These are phyloP conservation scores for Candida tallmaniae DNA, from an alignment of 805 yeast genomes.

Conservation along the genomic window DNA sequence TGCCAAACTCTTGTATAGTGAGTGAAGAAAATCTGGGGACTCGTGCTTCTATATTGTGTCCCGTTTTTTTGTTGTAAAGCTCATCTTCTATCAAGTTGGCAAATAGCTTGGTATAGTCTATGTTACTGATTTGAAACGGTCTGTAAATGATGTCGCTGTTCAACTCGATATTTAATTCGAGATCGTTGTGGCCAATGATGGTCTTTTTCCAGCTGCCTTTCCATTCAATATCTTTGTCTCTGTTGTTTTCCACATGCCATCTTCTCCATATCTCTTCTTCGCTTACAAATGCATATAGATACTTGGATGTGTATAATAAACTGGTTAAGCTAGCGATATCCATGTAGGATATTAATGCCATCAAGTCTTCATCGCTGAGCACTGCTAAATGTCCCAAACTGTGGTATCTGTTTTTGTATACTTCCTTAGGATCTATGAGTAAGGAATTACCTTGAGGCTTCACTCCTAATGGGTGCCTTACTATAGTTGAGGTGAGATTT, in stretches of 20 bases:
- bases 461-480: constrained; percentile 67
- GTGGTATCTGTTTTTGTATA: constrained; percentile 13
- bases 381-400: constrained; percentile 51
- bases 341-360: constrained; percentile 38
- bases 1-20: constrained; percentile 43
- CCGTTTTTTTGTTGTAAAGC: constrained; percentile 21
- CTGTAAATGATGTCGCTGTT: constrained; percentile 75
- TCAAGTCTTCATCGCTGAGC: constrained; percentile 63
- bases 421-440: constrained; percentile 19
- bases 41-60: constrained; percentile 25
- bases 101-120: constrained; percentile 53
- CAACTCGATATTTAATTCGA: constrained; percentile 45
- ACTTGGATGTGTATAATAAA: constrained; percentile 57
- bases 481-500: constrained; percentile 22
- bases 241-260: constrained; percentile 31
- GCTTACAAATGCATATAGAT: constrained; percentile 65
- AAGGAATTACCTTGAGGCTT: constrained; percentile 71
- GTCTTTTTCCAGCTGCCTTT: constrained; percentile 78
- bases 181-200: constrained; percentile 42
- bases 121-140: constrained; percentile 77
- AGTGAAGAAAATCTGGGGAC: constrained; percentile 56
- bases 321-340: constrained; percentile 44
- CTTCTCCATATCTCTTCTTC: constrained; percentile 83
- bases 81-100: constrained; percentile 47
- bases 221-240: constrained; percentile 42